phyloP scores from a whole-genome alignment of 2,329 filamentous ascomycete species.

The Alternaria sp. region DNA sequence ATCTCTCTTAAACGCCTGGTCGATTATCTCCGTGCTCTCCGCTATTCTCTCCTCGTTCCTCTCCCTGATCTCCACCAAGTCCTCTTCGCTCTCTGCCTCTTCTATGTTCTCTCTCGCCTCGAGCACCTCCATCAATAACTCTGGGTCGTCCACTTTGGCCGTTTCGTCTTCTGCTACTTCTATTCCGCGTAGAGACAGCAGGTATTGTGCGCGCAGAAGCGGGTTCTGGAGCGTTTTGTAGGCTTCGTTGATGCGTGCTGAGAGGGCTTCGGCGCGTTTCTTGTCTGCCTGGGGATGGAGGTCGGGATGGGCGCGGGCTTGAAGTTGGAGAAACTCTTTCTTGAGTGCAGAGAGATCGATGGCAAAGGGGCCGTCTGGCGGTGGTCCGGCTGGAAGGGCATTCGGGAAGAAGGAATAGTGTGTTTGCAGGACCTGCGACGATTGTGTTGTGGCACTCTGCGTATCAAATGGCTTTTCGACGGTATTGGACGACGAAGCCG shows the following conservation, averaged over 20 bases:
- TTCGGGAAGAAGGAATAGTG: conserved; percentile 90
- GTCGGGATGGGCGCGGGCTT: conserved; percentile 80
- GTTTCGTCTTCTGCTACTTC: conserved; percentile 84
- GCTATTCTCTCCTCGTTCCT: conserved; percentile 75
- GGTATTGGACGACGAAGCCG: conserved; percentile 17
- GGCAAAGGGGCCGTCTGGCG: conserved; percentile 77
- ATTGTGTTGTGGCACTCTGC: conserved; percentile 8
- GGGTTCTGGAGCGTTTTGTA: conserved; percentile 86
- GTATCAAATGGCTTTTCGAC: conserved; percentile 29
- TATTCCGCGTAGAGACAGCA: conserved; percentile 75
- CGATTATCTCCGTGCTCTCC: conserved; percentile 70
- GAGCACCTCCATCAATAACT: conserved; percentile 79
- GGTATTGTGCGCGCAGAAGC: conserved; percentile 85
- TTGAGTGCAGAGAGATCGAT: conserved; percentile 76
- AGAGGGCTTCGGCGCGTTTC: conserved; percentile 76
- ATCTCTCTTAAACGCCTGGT: conserved; percentile 70
- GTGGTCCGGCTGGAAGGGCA: conserved; percentile 79
- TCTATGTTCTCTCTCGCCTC: conserved; percentile 74
- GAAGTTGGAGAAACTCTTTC: conserved; percentile 85
- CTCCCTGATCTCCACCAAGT: conserved; percentile 66
- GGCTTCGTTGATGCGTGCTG: conserved; percentile 86
- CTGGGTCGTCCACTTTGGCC: conserved; percentile 73
- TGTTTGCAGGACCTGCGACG: conserved; percentile 53
- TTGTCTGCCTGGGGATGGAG: conserved; percentile 62
- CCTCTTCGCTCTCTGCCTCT: conserved; percentile 66